Base-by-base conservation (phyloP, 2,329 filamentous ascomycete species). In the Elsinoe arachidis region DNA sequence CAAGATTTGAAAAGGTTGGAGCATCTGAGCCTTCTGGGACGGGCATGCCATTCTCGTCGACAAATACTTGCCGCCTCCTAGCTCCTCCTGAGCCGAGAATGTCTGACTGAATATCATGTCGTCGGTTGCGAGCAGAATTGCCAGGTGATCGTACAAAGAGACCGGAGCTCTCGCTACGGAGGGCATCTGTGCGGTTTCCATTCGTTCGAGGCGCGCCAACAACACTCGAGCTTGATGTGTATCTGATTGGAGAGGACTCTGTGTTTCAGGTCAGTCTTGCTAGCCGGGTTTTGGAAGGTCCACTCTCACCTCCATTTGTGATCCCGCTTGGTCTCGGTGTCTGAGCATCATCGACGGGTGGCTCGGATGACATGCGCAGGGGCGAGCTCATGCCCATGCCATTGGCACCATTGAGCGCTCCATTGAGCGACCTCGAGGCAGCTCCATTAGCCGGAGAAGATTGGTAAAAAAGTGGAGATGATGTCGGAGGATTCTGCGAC, bases 231-330 rank as follows among this genome's bases (percentile, higher is more conserved):
- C 90, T 96, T 35, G 90, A 84, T 58, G 89, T 88, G 69, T 96
- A 97, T 70, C 85, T 84, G 63, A 97, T 89, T 1, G 92, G 92
- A 1, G 92, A 97, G 0, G 92, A 97, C 67, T 91, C 92, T 96
- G 63, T 1, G 53, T 56, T 71, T 61, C 38, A 59, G 34, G 43
- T 55, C n/a, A 33, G 39, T 34, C 33, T 4, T 19, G 7, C 26
- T 2, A 35, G 12, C 38, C n/a, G 39, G 35, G n/a, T 1, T 55
- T 3, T 53, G 23, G 58, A 59, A 26, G 6, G 3, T 19, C 21
- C 5, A n/a, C 26, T 58, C 76, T 70, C 71, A 88, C 87, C 87
- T 75, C 85, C 83, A 62, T 83, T 74, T 41, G 77, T 74, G 49
- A 76, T 75, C 21, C 74, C 78, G 61, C 80, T 84, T 6, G 87